Base-by-base conservation (phyloP, 2,329 filamentous ascomycete genomes). In the Lecanicillium sp. region DNA sequence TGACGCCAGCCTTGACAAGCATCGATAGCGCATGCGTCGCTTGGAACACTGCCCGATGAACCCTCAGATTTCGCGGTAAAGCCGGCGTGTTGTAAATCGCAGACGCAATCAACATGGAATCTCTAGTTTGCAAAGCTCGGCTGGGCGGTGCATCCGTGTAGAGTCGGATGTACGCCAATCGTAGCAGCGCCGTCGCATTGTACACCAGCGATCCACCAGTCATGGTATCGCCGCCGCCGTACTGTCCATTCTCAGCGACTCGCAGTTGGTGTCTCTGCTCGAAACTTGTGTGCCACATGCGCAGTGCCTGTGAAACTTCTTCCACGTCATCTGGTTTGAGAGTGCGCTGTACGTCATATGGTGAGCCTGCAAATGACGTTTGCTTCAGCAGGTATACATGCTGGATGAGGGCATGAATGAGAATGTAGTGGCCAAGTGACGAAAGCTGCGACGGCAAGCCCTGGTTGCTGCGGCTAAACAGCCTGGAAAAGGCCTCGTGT, bases 341-440 rank as follows among this genome's bases (percentile, higher is more conserved):
- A 0, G 66, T 70, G 19, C 71, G 60, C 27, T 72, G 67, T 3
- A 64, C 58, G 15, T 71, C 71, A 39, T 70, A 75, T 1, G 66
- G 63, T 3, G 68, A 63, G 1, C 66, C 60, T 2, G 64, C 57
- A 35, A 78, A 68, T 0, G 70, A 74, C 0, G 75, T 77, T 50
- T 82, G 75, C 48, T 82, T 81, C 16, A 83, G 56, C 28, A 85
- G 65, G 53, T 80, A 85, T 13, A 86, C 79, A 44, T 85, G 80
- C 49, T 86, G 82, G 9, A 85, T 71, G 17, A 87, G 55, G 4
- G 80, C 80, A 50, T 85, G 80, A 3, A 86, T 80, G 25, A 87
- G 64, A 7, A 84, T 72, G 46, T 86, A 85, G 48, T 82, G 82
- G 1, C 80, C 82, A 6, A 83, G 58, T 0, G 77, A 75, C 0